Evolutionary conservation across 208 protist genomes (phyloP), one percentile per base, ranked within the genome.

Genomic region (Novymonas esmeraldas): DNA sequence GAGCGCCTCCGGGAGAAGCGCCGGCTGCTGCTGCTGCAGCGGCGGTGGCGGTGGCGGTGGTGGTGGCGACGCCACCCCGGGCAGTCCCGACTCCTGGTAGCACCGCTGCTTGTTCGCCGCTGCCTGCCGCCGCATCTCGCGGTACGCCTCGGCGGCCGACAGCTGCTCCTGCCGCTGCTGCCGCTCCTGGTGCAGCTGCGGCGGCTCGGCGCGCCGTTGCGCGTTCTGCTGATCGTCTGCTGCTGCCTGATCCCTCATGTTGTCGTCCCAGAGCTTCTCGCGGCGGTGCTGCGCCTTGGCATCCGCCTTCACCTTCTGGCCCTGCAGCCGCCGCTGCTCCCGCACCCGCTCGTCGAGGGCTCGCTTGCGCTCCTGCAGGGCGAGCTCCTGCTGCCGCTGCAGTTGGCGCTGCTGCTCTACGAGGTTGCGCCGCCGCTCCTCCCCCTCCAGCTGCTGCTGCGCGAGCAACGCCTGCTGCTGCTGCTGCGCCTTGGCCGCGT

Each of bases 181-280:
- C 28, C 38, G 14, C 31, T 60, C 55, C 52, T 76, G 62, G 24
- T 68, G 71, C 46, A 64, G 44, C 49, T 38, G 56, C 34, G 73
- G 51, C 1, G 56, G 46, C n/a, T n/a, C n/a, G 16, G 69, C 36
- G 36, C 36, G 36, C 7, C 36, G 36, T 11, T 41, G 57, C 65
- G 34, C 60, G 64, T 46, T 38, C 58, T 6, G 56, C 45, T 31
- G 74, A 34, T 31, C 45, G 26, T 6, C 7, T n/a, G 45, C 28
- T 54, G 26, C 45, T 68, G 45, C 80, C 26, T 86, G 78, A 57
- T 78, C 85, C 45, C 73, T 65, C 64, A 89, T 67, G 51, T 93
- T 89, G 24, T 81, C 66, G 33, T 93, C 85, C 90, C 87, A 95
- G 55, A 87, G 73, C 49, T 92, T 85, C 64, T 95, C 87, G 2